Conservation (phyloP, 2,329 filamentous ascomycete genomes). For the Fusarium coffeatum region DNA sequence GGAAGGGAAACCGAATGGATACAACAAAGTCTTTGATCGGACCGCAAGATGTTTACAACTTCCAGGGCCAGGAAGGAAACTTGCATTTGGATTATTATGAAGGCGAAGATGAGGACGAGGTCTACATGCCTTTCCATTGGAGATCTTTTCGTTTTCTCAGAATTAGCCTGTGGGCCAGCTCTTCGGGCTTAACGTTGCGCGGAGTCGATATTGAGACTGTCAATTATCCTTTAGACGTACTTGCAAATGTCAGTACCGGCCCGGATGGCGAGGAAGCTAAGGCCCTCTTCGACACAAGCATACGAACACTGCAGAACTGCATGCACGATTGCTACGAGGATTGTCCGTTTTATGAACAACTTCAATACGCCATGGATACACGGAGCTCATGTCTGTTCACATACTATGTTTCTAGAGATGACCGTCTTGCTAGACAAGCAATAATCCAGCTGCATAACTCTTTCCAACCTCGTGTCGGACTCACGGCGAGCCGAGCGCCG, state of each 20-base stretch:
- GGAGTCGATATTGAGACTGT: not conserved
- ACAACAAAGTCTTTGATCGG: not conserved
- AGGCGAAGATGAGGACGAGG: not conserved
- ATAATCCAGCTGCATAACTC: not conserved
- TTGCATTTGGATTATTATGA: not conserved
- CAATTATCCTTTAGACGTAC: not conserved
- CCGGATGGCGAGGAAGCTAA: too few species aligned
- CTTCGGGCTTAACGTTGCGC: not conserved
- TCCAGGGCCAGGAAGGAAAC: fast-evolving
- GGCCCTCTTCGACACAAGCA: not conserved
- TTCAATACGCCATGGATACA: not conserved
- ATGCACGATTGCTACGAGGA: conserved; percentile 8
- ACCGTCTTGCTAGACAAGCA: not conserved
- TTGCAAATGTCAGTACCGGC: fast-evolving
- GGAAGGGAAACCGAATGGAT: not conserved
- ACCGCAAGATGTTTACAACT: not conserved
- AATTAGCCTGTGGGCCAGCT: not conserved
- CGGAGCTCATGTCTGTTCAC: not conserved
- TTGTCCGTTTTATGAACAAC: conserved; percentile 8
- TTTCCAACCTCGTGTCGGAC: not conserved
- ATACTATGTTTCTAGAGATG: not conserved
- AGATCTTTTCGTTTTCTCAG: not conserved
- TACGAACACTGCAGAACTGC: not conserved
- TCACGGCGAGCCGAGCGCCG: not conserved
- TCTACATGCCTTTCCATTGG: conserved; percentile 2